Percentiles rank a stretch among this genome's conserved stretches.
Conservation (phyloP, 164 flowering plant species). For the Cinnamomum chago region DNA sequence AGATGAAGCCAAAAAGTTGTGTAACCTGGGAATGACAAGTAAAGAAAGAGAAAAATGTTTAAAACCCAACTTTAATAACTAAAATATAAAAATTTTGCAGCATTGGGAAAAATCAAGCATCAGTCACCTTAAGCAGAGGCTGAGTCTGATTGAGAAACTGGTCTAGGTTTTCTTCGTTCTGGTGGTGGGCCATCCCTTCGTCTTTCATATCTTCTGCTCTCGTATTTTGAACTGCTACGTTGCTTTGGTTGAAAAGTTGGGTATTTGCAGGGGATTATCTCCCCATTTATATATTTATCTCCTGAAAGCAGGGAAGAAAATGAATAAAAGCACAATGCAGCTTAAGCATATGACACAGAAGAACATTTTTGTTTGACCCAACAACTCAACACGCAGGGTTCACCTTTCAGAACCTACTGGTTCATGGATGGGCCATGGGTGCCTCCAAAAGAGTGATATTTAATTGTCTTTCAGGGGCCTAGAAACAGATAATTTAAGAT, state of each 20-base stretch:
- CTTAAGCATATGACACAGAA: too few species aligned
- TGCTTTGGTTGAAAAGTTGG: conserved; percentile 94
- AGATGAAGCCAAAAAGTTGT: conserved; percentile 46
- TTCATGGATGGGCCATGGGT: too few species aligned
- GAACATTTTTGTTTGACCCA: too few species aligned
- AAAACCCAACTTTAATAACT: background rate
- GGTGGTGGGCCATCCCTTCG: conserved; percentile 73
- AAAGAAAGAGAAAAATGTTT: background rate
- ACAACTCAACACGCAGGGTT: too few species aligned
- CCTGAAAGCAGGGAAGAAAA: conserved; percentile 35
- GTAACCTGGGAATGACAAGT: conserved; percentile 12
- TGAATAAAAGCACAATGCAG: too few species aligned
- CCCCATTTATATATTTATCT: conserved; percentile 91
- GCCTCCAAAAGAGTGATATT: too few species aligned
- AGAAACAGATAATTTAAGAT: too few species aligned
- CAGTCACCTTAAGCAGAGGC: conserved; percentile 38
- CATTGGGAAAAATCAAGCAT: background rate
- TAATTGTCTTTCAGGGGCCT: too few species aligned
- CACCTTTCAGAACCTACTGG: too few species aligned
- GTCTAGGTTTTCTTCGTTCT: conserved; percentile 47
- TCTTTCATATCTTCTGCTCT: conserved; percentile 74
- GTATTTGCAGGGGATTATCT: conserved; percentile 89
- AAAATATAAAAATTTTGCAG: conserved; percentile 8
- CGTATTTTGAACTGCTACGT: conserved; percentile 50
- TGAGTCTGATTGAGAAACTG: conserved; percentile 37